Evolutionary conservation across 2,329 filamentous ascomycete species (phyloP).

Genomic region (Sporothrix euskadiensis): DNA sequence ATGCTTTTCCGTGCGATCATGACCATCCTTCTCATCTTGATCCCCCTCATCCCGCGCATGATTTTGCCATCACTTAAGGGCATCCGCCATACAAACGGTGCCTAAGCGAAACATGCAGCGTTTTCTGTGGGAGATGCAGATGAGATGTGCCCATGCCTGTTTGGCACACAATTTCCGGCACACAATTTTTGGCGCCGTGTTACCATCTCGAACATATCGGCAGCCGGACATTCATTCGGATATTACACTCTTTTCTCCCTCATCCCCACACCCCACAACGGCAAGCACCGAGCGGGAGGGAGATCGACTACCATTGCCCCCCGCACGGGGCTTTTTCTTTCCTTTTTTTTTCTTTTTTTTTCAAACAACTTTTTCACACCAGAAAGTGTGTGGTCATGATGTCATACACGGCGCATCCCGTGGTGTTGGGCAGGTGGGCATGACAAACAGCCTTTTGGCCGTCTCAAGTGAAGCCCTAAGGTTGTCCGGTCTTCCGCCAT

Average conservation of each 20-base stretch:
- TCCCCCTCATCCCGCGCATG: background rate
- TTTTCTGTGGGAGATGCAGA: too few species aligned
- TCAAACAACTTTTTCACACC: too few species aligned
- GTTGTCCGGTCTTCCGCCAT: background rate
- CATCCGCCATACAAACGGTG: background rate
- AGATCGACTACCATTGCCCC: background rate
- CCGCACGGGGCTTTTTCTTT: too few species aligned
- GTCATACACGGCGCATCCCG: background rate
- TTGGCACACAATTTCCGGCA: background rate
- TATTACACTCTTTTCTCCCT: too few species aligned
- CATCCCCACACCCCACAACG: background rate
- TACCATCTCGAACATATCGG: background rate
- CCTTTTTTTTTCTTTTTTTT: background rate
- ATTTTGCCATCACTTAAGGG: background rate
- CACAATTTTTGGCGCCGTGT: background rate
- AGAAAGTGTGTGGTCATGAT: background rate
- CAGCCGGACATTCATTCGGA: too few species aligned
- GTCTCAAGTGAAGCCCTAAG: background rate
- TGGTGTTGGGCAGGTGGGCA: background rate
- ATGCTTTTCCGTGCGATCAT: background rate
- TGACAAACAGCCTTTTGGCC: background rate
- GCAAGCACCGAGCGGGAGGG: background rate
- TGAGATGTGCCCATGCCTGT: too few species aligned
- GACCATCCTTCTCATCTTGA: background rate
- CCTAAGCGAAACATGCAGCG: too few species aligned